Conservation (phyloP, 169 alveolate species). For the Plasmodium yoelii region DNA sequence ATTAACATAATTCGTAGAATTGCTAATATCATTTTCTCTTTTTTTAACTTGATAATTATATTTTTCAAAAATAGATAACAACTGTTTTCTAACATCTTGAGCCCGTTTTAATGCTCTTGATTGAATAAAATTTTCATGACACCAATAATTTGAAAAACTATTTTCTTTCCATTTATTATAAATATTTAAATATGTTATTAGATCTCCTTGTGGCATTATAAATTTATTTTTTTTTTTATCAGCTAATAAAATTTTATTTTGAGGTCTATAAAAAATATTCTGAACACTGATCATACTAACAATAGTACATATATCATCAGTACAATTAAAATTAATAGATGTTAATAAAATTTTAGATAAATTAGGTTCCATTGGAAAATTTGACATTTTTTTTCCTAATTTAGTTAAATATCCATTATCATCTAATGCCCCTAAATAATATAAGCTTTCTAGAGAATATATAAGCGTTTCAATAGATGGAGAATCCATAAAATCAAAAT, state of each 20-base stretch:
- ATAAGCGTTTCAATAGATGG: slow-evolving; percentile 96
- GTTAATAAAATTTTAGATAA: slow-evolving; percentile 97
- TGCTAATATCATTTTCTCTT: slow-evolving; percentile 79
- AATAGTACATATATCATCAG: slow-evolving; percentile 98
- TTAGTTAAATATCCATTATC: slow-evolving; percentile 99
- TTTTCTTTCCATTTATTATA: slow-evolving; percentile 96
- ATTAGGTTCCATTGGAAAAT: slow-evolving; percentile 99
- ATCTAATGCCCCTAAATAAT: slow-evolving; percentile 98
- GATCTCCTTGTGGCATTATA: slow-evolving; percentile 98
- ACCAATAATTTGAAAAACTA: slow-evolving; percentile 95
- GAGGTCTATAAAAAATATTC: slow-evolving; percentile 98
- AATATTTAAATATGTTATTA: slow-evolving; percentile 95
- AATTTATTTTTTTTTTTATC: slow-evolving; percentile 96
- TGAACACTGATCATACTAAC: slow-evolving; percentile 98
- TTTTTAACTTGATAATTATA: slow-evolving; percentile 92
- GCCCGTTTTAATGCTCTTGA: slow-evolving; percentile 96
- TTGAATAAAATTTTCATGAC: slow-evolving; percentile 97
- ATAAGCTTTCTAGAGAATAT: slow-evolving; percentile 97
- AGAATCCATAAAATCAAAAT: slow-evolving; percentile 99
- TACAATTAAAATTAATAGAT: slow-evolving; percentile 97
- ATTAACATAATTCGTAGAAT: slow-evolving; percentile 88
- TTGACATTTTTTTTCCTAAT: slow-evolving; percentile 99
- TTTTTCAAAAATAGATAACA: slow-evolving; percentile 95
- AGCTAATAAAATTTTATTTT: slow-evolving; percentile 96
- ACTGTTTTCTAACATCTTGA: slow-evolving; percentile 97